Percentiles rank a stretch among this genome's conserved stretches.
These are phyloP conservation scores for grape (Vitis vinifera) DNA, from an alignment of 164 flowering plant genomes.

Conservation along the genomic window ASM3070453v1 NC_081823.1:25746501-25747000, in stretches of 20 bases:
- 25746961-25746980: constrained; percentile 58
- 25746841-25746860: constrained; percentile 36
- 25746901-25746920: constrained; percentile 50
- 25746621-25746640: constrained; percentile 71
- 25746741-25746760: constrained; percentile 48
- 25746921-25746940: constrained; percentile 69
- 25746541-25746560: no score
- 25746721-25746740: constrained; percentile 71
- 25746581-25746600: no score
- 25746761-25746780: constrained; percentile 51
- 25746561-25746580: no score
- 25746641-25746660: constrained; percentile 34
- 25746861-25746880: constrained; percentile 42
- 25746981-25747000: constrained; percentile 49
- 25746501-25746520: no score
- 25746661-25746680: constrained; percentile 64
- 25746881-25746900: constrained; percentile 44
- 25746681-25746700: constrained; percentile 40
- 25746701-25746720: constrained; percentile 37
- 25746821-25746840: constrained; percentile 69
- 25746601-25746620: constrained; percentile 4
- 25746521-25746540: no score
- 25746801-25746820: constrained; percentile 76
- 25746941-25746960: constrained; percentile 41
- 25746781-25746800: constrained; percentile 53